Evolutionary conservation across 257 asterid genomes (phyloP), one percentile per base, ranked within the genome.

Genomic region (Lithospermum erythrorhizon): DNA sequence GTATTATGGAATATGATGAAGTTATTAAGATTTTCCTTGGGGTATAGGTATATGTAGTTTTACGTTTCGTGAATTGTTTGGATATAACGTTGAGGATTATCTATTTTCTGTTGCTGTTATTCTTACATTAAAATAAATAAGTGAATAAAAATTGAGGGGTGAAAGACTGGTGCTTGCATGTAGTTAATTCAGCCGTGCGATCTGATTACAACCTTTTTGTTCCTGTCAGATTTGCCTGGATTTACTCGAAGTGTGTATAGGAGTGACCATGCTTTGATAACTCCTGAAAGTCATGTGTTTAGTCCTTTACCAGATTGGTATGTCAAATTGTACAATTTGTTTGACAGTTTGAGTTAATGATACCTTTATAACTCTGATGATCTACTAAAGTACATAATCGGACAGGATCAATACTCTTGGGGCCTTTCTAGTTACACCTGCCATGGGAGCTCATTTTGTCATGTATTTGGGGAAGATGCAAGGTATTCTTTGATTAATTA

Each of bases 201-300:
- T 41, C 49, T 41, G 49, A 41, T 35, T 41, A 41, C 49, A 18
- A 3, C 16, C 17, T 41, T 13, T 41, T 2, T 11, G 0, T 9
- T 35, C 15, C 49, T 41, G 16, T 20, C 80, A 91, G 98, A 93
- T 75, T 86, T 88, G 77, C 97, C 97, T 1, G 97, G 95, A 24
- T 93, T 88, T 65, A 93, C 98, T 2, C 94, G 98, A 55, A 93
- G 98, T 52, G 94, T 86, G 52, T 84, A 84, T 78, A 84, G 66
- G 64, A 73, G 70, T 60, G 91, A 86, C 73, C 98, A 93, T 83
- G 95, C 97, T 77, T 69, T 93, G 69, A 81, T 93, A 65, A 84
- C 97, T 70, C 97, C 95, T 45, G 98, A 93, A 80, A 93, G 98
- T 65, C 98, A 88, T 65, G 98, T 93, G 60, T 93, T 82, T 70